Percentiles rank a stretch among this genome's conserved stretches.
phyloP scores from a whole-genome alignment of 345 rosid species.

The Acer yangbiense region DNA sequence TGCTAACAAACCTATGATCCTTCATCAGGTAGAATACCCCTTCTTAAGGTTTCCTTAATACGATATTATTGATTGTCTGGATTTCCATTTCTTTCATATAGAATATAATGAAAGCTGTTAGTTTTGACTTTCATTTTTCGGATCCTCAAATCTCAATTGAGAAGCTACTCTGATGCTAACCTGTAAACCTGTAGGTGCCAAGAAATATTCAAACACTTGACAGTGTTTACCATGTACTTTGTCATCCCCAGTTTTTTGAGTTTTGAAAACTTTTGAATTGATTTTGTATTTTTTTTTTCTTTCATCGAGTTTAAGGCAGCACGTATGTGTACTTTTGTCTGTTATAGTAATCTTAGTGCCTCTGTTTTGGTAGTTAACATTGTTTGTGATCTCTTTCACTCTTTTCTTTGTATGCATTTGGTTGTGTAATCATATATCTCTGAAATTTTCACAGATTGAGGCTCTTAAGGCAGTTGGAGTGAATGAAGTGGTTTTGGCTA shows the following conservation, averaged over 20 bases:
- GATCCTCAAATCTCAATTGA: neutral
- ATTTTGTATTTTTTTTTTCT: neutral
- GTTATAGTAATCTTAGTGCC: neutral
- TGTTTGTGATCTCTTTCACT: neutral
- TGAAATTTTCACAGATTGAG: constrained; percentile 61
- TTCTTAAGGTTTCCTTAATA: constrained; percentile 4
- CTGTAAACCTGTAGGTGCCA: constrained; percentile 1
- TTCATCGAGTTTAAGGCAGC: neutral
- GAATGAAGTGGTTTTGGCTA: constrained; percentile 94
- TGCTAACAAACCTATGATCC: constrained; percentile 98
- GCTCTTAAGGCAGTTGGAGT: constrained; percentile 97
- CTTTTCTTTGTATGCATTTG: neutral
- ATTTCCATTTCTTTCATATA: neutral
- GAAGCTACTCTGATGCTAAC: neutral
- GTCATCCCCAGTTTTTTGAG: neutral
- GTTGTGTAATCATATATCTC: neutral
- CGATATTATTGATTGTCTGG: neutral
- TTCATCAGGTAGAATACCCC: constrained; percentile 77
- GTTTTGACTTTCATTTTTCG: constrained; percentile 13
- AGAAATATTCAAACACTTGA: constrained; percentile 12
- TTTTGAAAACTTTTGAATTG: constrained; percentile 1
- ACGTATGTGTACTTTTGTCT: neutral
- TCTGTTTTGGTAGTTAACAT: neutral
- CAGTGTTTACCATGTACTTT: constrained; percentile 7
- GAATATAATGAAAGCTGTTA: neutral